These are phyloP conservation scores for Silene uniflora DNA, from an alignment of 148 eudicot species.

Conservation along the genomic window DNA sequence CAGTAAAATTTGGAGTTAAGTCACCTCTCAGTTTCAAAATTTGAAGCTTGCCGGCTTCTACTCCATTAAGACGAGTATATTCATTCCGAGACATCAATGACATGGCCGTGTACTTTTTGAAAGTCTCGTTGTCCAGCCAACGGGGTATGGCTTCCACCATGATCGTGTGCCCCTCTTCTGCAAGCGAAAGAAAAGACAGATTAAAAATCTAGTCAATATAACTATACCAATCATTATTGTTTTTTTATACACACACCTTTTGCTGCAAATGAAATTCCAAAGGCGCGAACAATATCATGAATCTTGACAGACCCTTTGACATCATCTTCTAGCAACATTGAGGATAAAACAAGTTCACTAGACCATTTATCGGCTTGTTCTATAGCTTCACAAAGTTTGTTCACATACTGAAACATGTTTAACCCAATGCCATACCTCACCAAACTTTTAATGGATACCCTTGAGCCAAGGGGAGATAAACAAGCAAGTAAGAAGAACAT, in stretches of 20 bases:
- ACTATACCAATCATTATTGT: neutral
- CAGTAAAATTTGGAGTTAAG: neutral
- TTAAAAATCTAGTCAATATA: no score
- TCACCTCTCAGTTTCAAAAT: neutral
- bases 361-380: slow-evolving; percentile 15
- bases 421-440: slow-evolving; percentile 25
- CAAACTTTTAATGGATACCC: neutral
- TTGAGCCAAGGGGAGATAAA: slow-evolving; percentile 7
- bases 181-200: neutral
- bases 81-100: slow-evolving; percentile 12
- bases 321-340: slow-evolving; percentile 2
- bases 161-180: slow-evolving; percentile 7
- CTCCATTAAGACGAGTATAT: slow-evolving; percentile 2
- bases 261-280: neutral
- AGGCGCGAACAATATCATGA: slow-evolving; percentile 9
- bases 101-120: slow-evolving; percentile 2
- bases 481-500: slow-evolving; percentile 16
- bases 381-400: slow-evolving; percentile 11
- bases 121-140: slow-evolving; percentile 7
- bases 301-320: neutral
- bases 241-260: neutral
- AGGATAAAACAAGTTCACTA: slow-evolving; percentile 5
- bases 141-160: slow-evolving; percentile 17
- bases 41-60: neutral
- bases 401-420: slow-evolving; percentile 10